A percentile compares a stretch with the other conserved stretches of the same genome.
Conservation (phyloP, 108 stramenopile species). For the Pseudonitzschia pungens region DNA sequence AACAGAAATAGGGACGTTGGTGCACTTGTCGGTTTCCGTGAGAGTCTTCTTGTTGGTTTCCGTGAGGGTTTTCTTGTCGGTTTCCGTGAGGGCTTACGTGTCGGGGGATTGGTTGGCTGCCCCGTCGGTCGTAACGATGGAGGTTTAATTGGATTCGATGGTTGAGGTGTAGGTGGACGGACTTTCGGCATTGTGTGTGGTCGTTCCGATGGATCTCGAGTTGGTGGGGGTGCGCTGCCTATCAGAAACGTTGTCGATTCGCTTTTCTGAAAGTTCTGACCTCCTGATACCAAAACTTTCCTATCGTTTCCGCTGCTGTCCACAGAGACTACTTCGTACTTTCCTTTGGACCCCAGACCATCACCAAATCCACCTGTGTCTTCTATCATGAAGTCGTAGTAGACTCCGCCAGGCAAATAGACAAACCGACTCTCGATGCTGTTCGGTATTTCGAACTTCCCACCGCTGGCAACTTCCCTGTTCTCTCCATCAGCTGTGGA, state of each 20-base stretch:
- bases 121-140: neutral
- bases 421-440: constrained; percentile 8
- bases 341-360: constrained; percentile 5
- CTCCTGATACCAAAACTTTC: neutral
- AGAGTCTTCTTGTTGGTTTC: too few relatives aligned
- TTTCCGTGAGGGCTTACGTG: neutral
- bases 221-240: neutral
- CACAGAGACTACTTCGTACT: constrained; percentile 5
- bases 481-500: neutral
- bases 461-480: neutral
- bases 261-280: neutral
- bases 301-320: neutral
- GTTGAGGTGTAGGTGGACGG: too few relatives aligned
- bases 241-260: neutral
- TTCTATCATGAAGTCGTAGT: constrained; percentile 13
- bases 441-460: neutral
- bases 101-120: neutral
- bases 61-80: neutral
- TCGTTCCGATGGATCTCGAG: neutral
- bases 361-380: constrained; percentile 13
- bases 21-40: too few relatives aligned
- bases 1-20: too few relatives aligned
- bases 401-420: neutral
- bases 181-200: too few relatives aligned
- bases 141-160: neutral